These are phyloP conservation scores for Hypoxylon sp. DNA, from an alignment of 2,329 filamentous ascomycete genomes.

Conservation along the genomic window DNA sequence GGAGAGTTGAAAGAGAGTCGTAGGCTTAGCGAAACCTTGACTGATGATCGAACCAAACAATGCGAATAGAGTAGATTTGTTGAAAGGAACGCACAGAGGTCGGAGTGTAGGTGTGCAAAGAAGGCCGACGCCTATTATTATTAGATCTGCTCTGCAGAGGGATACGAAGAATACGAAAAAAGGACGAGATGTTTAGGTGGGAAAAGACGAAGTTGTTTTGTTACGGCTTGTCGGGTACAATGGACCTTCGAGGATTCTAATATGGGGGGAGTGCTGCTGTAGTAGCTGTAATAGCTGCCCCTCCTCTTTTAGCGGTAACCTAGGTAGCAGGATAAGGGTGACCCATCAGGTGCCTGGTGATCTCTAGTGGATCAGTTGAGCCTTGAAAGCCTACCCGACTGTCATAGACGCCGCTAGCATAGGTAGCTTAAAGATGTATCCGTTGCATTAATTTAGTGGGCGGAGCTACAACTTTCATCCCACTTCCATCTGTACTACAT, in stretches of 20 bases:
- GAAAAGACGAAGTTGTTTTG: conserved; percentile 29
- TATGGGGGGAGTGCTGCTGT: conserved; percentile 10
- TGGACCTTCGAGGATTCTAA: conserved; percentile 35
- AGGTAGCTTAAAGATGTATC: conserved; percentile 9
- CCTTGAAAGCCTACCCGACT: conserved; percentile 9
- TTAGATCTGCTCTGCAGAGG: conserved; percentile 40
- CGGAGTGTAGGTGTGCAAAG: conserved; percentile 8
- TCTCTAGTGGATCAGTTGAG: conserved; percentile 14
- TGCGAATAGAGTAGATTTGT: conserved; percentile 10
- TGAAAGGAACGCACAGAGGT: conserved; percentile 35
- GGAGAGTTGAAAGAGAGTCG: conserved; percentile 23
- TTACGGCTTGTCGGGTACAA: conserved; percentile 17
- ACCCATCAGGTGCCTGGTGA: conserved; percentile 16
- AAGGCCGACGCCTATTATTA: conserved; percentile 23
- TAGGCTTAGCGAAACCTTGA: conserved; percentile 9
- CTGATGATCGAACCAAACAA: conserved; percentile 21
- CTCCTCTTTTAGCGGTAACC: neutral
- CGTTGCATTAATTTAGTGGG: conserved; percentile 3
- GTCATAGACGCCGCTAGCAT: conserved; percentile 4
- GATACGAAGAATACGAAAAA: conserved; percentile 17
- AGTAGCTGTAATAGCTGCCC: conserved; percentile 4
- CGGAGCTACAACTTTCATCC: conserved; percentile 8
- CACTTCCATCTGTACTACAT: conserved; percentile 9
- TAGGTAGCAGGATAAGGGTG: neutral
- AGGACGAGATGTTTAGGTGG: conserved; percentile 21